Conservation (phyloP, 139 green algal genomes). For the Trebouxia sp. region DNA sequence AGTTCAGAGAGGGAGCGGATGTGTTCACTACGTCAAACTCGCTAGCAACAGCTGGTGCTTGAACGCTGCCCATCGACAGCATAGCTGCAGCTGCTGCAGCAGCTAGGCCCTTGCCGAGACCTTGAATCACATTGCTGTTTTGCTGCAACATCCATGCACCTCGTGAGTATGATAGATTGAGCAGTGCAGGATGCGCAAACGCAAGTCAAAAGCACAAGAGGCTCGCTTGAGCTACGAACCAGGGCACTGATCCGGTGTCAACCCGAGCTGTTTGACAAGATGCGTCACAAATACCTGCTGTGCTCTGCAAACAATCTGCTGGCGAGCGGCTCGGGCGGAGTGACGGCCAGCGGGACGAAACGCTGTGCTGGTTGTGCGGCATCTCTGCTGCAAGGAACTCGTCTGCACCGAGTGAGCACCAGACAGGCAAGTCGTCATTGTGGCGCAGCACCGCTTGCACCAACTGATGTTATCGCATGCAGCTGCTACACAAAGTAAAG, state of each 20-base stretch:
- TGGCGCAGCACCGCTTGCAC: too few relatives aligned
- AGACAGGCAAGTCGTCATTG: constrained; percentile 7
- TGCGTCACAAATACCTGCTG: too few relatives aligned
- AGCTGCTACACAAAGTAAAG: not conserved
- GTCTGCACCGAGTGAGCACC: not conserved
- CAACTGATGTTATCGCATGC: too few relatives aligned
- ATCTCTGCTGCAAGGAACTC: not conserved
- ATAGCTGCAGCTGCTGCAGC: constrained; percentile 44
- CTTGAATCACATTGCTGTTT: not conserved
- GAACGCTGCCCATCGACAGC: constrained; percentile 38
- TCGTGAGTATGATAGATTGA: too few relatives aligned
- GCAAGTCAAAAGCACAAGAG: too few relatives aligned
- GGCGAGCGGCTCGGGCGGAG: not conserved
- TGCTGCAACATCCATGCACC: not conserved
- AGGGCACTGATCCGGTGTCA: too few relatives aligned
- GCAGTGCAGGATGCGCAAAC: too few relatives aligned
- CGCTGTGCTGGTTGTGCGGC: not conserved
- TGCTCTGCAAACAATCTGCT: not conserved
- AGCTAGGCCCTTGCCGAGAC: not conserved
- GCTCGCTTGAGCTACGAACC: too few relatives aligned
- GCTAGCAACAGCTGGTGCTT: constrained; percentile 53
- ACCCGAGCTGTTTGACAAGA: too few relatives aligned
- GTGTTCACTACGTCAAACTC: constrained; percentile 92
- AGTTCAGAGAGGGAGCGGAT: constrained; percentile 63
- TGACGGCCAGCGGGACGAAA: not conserved